These are phyloP conservation scores for Aspergillus pseudoterreus DNA, from an alignment of 2,329 filamentous ascomycete species.

Conservation along the genomic window DNA sequence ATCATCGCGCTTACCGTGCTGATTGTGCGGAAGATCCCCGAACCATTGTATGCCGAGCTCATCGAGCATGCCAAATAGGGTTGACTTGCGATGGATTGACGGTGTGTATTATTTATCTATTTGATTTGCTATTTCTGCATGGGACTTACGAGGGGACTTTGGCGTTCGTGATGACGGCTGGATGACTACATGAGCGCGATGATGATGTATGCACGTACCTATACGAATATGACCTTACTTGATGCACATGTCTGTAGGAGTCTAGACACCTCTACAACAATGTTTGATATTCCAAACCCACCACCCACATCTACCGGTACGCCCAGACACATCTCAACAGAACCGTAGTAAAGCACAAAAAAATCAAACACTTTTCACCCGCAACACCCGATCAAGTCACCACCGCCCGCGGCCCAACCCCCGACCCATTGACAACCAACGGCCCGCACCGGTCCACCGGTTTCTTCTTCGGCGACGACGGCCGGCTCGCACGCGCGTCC, in stretches of 20 bases:
- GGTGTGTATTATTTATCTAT: neutral
- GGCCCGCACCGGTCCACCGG: constrained; percentile 21
- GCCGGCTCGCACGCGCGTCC: neutral
- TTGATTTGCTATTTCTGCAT: neutral
- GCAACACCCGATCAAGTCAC: constrained; percentile 3
- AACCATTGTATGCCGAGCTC: constrained; percentile 86
- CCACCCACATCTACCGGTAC: neutral
- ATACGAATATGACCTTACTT: too few species aligned
- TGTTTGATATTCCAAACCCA: neutral
- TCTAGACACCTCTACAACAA: neutral
- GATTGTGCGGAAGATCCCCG: constrained; percentile 84
- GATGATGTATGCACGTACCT: neutral
- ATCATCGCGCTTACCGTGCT: constrained; percentile 82
- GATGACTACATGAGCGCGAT: neutral
- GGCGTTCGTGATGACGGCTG: neutral
- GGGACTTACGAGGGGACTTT: neutral
- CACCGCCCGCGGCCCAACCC: constrained; percentile 17
- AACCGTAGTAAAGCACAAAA: neutral
- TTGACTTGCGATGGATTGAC: neutral
- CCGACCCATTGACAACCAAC: constrained; percentile 34
- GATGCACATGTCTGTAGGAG: neutral
- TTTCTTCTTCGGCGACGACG: neutral
- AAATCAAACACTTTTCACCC: neutral
- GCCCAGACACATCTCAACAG: neutral
- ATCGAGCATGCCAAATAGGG: constrained; percentile 68